phyloP scores from a whole-genome alignment of 257 asterid genomes.

The Solanum stenotomum region DNA sequence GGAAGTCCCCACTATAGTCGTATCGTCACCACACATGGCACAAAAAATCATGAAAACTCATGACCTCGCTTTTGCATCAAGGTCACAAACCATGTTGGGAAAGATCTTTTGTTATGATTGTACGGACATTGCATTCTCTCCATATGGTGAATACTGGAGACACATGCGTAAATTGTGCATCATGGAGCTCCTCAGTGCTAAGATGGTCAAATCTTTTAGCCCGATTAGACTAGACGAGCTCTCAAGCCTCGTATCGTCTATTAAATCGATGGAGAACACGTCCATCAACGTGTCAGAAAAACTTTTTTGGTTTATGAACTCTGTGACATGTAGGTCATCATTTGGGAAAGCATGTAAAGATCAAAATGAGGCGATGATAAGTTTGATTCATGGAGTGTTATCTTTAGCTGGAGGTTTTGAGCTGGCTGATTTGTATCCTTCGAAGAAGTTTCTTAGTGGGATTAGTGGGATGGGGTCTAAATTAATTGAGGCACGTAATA shows the following conservation, averaged over 20 bases:
- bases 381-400: not conserved
- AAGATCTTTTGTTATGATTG: not conserved
- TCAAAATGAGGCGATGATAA: not conserved
- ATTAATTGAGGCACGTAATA: not conserved
- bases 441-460: not conserved
- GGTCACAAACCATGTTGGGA: not conserved
- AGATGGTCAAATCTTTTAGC: not conserved
- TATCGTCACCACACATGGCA: conserved; percentile 4
- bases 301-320: not conserved
- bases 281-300: not conserved
- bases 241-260: not conserved
- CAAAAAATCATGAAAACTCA: conserved; percentile 6
- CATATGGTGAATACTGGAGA: conserved; percentile 3
- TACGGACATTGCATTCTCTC: not conserved
- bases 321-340: not conserved
- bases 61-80: conserved; percentile 8
- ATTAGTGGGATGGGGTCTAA: not conserved
- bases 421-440: not conserved
- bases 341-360: not conserved
- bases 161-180: conserved; percentile 2
- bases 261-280: not conserved
- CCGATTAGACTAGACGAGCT: not conserved
- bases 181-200: not conserved
- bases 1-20: not conserved
- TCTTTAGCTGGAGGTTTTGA: not conserved